Evolutionary conservation across 495 filamentous ascomycete species (phyloP).

Genomic region (Acidomyces sp.): DNA sequence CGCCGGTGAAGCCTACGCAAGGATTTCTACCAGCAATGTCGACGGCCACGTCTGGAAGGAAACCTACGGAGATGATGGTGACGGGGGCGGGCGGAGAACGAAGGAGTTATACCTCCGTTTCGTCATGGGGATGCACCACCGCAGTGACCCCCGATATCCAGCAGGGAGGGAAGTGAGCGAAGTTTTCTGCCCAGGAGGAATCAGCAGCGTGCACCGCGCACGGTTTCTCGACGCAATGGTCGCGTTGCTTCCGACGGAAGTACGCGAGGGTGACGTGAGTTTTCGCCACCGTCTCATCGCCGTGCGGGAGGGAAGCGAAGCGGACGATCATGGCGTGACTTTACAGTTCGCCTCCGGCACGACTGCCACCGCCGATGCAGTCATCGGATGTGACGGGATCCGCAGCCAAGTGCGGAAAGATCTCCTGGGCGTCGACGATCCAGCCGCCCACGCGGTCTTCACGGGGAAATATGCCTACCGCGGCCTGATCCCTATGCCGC

Average conservation of each 20-base stretch:
- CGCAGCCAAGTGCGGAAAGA: slow-evolving; percentile 13
- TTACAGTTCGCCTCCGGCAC: slow-evolving; percentile 27
- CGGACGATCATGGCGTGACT: slow-evolving; percentile 15
- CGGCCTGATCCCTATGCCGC: slow-evolving; percentile 38
- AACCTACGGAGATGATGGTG: slow-evolving; percentile 19
- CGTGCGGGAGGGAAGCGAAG: slow-evolving; percentile 21
- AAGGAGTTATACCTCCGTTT: no score
- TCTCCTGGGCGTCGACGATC: slow-evolving; percentile 13
- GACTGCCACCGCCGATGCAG: slow-evolving; percentile 16
- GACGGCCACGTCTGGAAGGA: slow-evolving; percentile 16
- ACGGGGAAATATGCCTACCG: slow-evolving; percentile 41
- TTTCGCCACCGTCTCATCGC: slow-evolving; percentile 24
- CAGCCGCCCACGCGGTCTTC: slow-evolving; percentile 31
- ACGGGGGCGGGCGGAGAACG: no score
- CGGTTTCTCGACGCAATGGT: slow-evolving; percentile 38
- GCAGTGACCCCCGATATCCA: no score
- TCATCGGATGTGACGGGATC: slow-evolving; percentile 24
- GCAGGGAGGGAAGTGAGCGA: background rate
- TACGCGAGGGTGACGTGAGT: slow-evolving; percentile 25
- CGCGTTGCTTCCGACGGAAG: slow-evolving; percentile 36
- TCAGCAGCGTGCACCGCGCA: slow-evolving; percentile 30
- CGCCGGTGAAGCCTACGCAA: slow-evolving; percentile 33
- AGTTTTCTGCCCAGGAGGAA: slow-evolving; percentile 1
- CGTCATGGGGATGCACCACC: no score
- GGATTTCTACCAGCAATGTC: slow-evolving; percentile 25